Percentiles rank a stretch among this genome's conserved stretches.
phyloP scores from a whole-genome alignment of 106 monocot species.

The Gastrodia elata region DNA sequence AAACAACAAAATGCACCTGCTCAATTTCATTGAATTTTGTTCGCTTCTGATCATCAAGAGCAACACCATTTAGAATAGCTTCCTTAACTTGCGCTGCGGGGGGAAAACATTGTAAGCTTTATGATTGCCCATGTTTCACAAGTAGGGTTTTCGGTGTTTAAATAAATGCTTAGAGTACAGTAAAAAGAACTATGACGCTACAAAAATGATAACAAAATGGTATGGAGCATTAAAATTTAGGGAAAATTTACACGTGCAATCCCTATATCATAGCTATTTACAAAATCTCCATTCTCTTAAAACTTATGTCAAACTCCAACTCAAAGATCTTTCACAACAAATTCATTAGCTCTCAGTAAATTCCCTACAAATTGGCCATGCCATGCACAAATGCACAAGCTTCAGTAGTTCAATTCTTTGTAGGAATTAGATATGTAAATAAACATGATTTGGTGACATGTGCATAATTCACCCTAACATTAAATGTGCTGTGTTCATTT shows the following conservation, averaged over 20 bases:
- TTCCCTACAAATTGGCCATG: too few species aligned
- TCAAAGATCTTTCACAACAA: too few species aligned
- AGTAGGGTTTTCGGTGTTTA: neutral
- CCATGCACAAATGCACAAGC: too few species aligned
- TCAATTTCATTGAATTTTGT: slow-evolving; percentile 92
- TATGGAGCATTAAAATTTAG: neutral
- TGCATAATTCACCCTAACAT: too few species aligned
- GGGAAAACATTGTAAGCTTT: neutral
- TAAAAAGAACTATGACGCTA: neutral
- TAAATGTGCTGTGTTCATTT: neutral
- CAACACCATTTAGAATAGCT: slow-evolving; percentile 93
- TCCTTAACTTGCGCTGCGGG: slow-evolving; percentile 89
- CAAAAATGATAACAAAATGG: neutral
- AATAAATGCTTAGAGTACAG: neutral
- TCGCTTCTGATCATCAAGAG: slow-evolving; percentile 75
- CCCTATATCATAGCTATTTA: too few species aligned
- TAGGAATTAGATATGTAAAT: too few species aligned
- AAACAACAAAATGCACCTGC: slow-evolving; percentile 37
- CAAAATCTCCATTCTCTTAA: too few species aligned
- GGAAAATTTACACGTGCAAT: too few species aligned
- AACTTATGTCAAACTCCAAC: too few species aligned
- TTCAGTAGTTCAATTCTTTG: too few species aligned
- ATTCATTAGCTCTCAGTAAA: too few species aligned
- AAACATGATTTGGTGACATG: too few species aligned
- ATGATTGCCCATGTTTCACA: neutral